These are phyloP conservation scores for Musa itinerans DNA, from an alignment of 176 grass and related monocot species.

Conservation along the genomic window DNA sequence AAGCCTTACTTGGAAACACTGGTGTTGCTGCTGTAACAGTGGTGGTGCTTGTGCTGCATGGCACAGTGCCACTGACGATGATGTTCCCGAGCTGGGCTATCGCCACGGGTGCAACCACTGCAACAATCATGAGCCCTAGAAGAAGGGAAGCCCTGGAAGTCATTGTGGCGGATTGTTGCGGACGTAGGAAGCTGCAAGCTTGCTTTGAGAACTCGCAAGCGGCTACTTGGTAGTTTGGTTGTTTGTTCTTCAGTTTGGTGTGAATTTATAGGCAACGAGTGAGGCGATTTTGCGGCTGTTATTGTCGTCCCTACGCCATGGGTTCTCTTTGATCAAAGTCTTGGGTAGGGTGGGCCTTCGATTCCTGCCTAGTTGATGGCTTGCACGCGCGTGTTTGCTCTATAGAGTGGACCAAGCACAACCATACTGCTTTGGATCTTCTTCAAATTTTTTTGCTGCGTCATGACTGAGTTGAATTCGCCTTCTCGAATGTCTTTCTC, in stretches of 20 bases:
- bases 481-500: too few relatives aligned
- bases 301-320: too few relatives aligned
- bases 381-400: too few relatives aligned
- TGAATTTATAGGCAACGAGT: background rate
- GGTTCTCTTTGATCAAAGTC: too few relatives aligned
- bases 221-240: background rate
- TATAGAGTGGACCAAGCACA: too few relatives aligned
- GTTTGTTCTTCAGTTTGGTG: background rate
- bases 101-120: constrained; percentile 5
- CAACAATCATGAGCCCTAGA: constrained; percentile 4
- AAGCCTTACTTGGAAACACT: constrained; percentile 46
- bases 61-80: constrained; percentile 41
- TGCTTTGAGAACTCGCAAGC: background rate
- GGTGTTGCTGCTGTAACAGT: background rate
- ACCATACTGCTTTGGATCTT: too few relatives aligned
- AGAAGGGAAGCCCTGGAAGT: constrained; percentile 25
- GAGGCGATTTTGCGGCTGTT: background rate
- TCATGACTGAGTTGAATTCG: too few relatives aligned
- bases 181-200: background rate
- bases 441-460: too few relatives aligned
- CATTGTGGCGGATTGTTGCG: constrained; percentile 13
- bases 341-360: too few relatives aligned
- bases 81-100: constrained; percentile 22
- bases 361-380: too few relatives aligned
- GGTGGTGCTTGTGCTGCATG: constrained; percentile 31